Percentiles rank a stretch among this genome's conserved stretches.
These are phyloP conservation scores for Perkinsus olseni DNA, from an alignment of 169 alveolate genomes.

Conservation along the genomic window DNA sequence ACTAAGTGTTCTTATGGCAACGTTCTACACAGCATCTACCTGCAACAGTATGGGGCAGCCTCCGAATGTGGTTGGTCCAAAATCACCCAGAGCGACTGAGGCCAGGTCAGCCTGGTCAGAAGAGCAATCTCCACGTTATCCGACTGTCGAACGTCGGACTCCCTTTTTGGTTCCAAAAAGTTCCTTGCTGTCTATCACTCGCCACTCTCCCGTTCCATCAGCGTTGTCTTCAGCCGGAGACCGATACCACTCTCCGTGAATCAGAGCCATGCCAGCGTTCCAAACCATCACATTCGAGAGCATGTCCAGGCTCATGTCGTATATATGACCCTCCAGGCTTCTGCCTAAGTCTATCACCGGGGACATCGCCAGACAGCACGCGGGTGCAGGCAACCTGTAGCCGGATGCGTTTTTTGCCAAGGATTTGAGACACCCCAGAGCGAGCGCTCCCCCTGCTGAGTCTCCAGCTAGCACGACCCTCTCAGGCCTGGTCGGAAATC, in stretches of 20 bases:
- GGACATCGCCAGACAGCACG: background rate
- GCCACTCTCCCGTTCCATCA: background rate
- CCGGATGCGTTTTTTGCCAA: background rate
- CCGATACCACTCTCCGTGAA: background rate
- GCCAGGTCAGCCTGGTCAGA: background rate
- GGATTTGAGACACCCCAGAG: background rate
- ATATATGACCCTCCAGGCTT: background rate
- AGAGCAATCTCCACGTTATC: no score
- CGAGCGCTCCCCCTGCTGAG: background rate
- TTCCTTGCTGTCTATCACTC: background rate
- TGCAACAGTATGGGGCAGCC: background rate
- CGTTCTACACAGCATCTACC: background rate
- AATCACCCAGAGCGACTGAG: background rate
- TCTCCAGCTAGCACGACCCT: background rate
- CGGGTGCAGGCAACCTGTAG: background rate
- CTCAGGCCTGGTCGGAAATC: background rate
- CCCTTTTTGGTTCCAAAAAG: background rate
- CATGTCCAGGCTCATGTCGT: background rate
- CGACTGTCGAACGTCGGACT: no score
- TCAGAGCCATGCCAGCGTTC: background rate
- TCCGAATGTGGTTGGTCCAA: background rate
- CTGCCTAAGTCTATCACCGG: background rate
- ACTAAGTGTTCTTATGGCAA: background rate
- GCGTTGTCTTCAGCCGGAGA: background rate
- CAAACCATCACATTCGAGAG: background rate